These are phyloP conservation scores for Ogataea minuta DNA, from an alignment of 805 yeast species.

Conservation along the genomic window DNA sequence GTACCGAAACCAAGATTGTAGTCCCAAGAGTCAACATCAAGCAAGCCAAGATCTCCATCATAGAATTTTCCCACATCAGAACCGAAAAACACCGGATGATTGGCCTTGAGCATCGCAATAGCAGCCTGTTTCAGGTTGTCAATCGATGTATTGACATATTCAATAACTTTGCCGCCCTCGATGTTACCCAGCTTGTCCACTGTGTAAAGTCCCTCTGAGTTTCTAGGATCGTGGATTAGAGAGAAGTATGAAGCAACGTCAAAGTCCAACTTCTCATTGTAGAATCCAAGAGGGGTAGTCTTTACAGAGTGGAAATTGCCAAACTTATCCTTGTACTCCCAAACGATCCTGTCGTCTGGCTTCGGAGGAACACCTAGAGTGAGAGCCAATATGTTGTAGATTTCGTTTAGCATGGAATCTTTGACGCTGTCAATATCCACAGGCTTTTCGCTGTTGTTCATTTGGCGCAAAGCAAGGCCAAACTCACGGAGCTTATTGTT, in stretches of 20 bases:
- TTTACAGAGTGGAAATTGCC: conserved; percentile 50
- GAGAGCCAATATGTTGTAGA: conserved; percentile 65
- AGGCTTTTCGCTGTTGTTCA: conserved; percentile 41
- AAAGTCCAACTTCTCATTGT: conserved; percentile 50
- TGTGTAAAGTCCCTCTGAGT: conserved; percentile 62
- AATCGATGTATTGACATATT: conserved; percentile 69
- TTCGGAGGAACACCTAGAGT: conserved; percentile 79
- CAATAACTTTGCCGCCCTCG: conserved; percentile 67
- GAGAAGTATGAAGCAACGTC: conserved; percentile 59
- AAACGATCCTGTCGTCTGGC: conserved; percentile 59
- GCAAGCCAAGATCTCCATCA: conserved; percentile 60
- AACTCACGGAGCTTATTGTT: conserved; percentile 75
- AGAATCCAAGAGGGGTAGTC: conserved; percentile 68
- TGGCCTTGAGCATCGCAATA: conserved; percentile 63
- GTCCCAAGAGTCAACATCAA: conserved; percentile 71
- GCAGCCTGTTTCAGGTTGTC: conserved; percentile 59
- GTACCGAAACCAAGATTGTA: conserved; percentile 56
- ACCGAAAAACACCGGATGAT: conserved; percentile 85
- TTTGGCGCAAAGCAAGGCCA: conserved; percentile 64
- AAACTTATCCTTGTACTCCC: conserved; percentile 78
- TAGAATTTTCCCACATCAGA: conserved; percentile 80
- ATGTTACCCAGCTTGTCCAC: conserved; percentile 79
- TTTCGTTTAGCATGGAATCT: conserved; percentile 50
- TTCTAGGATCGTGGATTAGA: conserved; percentile 81
- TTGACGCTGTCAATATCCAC: conserved; percentile 25